A percentile compares a stretch with the other conserved stretches of the same genome.
phyloP scores from a whole-genome alignment of 805 yeast genomes.

The Kuraishia ogatae region DNA sequence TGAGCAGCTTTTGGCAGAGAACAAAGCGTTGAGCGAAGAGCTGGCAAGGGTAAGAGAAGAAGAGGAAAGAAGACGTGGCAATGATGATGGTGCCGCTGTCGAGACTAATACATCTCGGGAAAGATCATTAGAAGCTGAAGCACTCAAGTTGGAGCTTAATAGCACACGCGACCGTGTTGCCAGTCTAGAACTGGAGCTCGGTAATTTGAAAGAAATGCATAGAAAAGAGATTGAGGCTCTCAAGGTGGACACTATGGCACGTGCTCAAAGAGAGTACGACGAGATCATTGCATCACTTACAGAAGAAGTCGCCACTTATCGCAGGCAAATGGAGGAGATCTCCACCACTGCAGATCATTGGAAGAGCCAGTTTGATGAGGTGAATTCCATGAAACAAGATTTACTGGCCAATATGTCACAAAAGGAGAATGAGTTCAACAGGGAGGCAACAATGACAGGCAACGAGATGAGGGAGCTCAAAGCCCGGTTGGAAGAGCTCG shows the following conservation, averaged over 20 bases:
- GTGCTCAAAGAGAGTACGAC: not conserved
- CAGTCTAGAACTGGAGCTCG: not conserved
- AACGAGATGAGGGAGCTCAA: conserved; percentile 41
- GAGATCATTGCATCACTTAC: not conserved
- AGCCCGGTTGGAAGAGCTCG: conserved; percentile 37
- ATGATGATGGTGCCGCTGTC: not conserved
- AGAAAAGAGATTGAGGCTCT: not conserved
- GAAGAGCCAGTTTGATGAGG: conserved; percentile 13
- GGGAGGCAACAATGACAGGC: conserved; percentile 41
- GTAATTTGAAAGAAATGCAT: not conserved
- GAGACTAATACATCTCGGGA: not conserved
- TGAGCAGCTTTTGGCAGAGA: conserved; percentile 14
- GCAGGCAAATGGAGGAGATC: conserved; percentile 16
- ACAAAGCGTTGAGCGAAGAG: conserved; percentile 11
- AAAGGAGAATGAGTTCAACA: conserved; percentile 48
- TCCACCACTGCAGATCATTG: conserved; percentile 6
- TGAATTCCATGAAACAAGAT: conserved; percentile 45
- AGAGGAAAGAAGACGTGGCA: not conserved
- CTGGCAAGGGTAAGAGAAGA: conserved; percentile 8
- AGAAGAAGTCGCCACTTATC: conserved; percentile 10
- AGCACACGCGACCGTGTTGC: not conserved
- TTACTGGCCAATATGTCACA: conserved; percentile 59
- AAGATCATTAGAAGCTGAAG: not conserved
- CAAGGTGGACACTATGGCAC: not conserved
- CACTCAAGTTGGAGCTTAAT: not conserved